Base-by-base conservation (phyloP, 1,139 yeast genomes). In the Pichia sp. region DNA sequence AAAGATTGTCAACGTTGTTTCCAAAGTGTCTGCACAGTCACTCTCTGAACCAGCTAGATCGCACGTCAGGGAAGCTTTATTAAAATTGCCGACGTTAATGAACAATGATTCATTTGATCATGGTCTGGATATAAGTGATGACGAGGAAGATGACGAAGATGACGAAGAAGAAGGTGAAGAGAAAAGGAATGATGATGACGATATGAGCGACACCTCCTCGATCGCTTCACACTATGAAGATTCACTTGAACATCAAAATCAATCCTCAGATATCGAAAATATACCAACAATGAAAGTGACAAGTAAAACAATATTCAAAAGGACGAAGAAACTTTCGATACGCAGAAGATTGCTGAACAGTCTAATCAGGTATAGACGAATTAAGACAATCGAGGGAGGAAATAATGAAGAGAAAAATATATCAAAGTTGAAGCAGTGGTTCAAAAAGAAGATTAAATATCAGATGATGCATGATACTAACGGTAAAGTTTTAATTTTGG, bases 21-120 rank as follows among this genome's bases (percentile, higher is more conserved):
- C 97, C 5, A 85, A 85, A 53, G 87, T 87, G 56, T 85, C 86
- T 0, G 86, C 87, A 0, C 75, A 72, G 48, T 76, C 86, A 3
- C 61, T 82, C 36, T 85, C 88, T 3, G 87, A 85, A 58, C 95
- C 96, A 1, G 95, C 95, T 4, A 76, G 95, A 52, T 70, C 84
- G 1, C 82, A 85, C 42, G 95, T 92, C 26, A 75, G 97, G 39
- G 86, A 82, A 52, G 82, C 85, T 36, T 74, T 92, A 27, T 68
- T 92, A 43, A 75, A 77, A 49, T 68, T 92, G 44, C 97, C 97
- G 1, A 64, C 72, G 4, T 45, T 40, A 58, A 68, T 43, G 58
- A 68, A 49, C 52, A 64, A 58, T 36, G 54, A 53, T 55, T n/a
- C 6, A 6, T n/a, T n/a, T 6, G 11, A 10, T n/a, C 7, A 16